Percentiles rank a stretch among this genome's conserved stretches.
phyloP scores from a whole-genome alignment of 495 filamentous ascomycete genomes.

The Penicillium coffeae region DNA sequence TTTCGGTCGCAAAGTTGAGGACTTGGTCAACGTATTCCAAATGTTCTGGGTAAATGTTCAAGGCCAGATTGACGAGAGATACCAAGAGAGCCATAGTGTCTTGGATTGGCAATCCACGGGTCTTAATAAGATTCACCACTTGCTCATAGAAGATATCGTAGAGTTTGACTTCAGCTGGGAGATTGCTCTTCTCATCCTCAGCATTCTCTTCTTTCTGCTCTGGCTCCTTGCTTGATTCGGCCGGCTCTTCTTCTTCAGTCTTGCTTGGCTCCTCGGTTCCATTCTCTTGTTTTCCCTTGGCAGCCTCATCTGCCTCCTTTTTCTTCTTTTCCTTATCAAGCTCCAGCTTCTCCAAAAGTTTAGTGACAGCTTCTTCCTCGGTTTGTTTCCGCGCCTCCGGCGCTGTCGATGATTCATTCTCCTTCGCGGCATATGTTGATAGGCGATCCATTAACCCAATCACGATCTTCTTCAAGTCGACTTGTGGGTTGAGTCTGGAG shows the following conservation, averaged over 20 bases:
- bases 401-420: constrained; percentile 72
- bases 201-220: constrained; percentile 17
- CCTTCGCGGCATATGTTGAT: constrained; percentile 85
- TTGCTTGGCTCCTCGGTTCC: constrained; percentile 26
- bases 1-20: constrained; percentile 80
- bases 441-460: constrained; percentile 97
- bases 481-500: constrained; percentile 85
- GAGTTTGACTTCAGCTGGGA: constrained; percentile 80
- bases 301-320: constrained; percentile 27
- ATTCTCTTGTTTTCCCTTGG: constrained; percentile 41
- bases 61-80: constrained; percentile 84
- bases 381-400: constrained; percentile 67
- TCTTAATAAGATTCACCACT: constrained; percentile 86
- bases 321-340: constrained; percentile 59
- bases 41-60: constrained; percentile 90
- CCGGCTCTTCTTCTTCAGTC: constrained; percentile 18
- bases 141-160: constrained; percentile 99
- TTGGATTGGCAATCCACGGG: constrained; percentile 85
- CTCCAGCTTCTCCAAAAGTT: constrained; percentile 71
- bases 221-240: constrained; percentile 13
- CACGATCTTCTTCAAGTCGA: constrained; percentile 96
- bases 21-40: constrained; percentile 96
- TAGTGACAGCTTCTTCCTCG: constrained; percentile 78
- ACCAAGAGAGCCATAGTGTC: constrained; percentile 91
- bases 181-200: constrained; percentile 49